Evolutionary conservation across 768 basidiomycete genomes (phyloP), one percentile per base, ranked within the genome.

Genomic region (Mycena vitilis): DNA sequence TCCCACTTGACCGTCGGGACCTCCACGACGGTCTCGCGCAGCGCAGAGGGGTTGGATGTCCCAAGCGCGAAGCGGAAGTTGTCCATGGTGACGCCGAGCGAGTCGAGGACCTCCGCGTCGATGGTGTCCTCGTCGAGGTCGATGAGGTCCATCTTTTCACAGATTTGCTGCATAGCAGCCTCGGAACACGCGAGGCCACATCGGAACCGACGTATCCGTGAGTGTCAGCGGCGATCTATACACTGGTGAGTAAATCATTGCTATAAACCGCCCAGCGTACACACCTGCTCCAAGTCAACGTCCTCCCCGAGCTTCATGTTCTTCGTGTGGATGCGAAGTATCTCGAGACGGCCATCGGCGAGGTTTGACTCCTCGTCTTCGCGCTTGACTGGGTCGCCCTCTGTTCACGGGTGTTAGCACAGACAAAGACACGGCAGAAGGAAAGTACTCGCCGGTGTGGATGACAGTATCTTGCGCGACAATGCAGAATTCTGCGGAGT

Each of bases 141-240:
- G 71, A 97, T 95, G 73, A 95, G 83, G 73, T 98, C 96, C 97
- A 99, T 99, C 89, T 99, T 99, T 84, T 99, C 98, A 79, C 98
- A 94, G 71, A 99, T 99, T 79, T 99, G 98, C 84, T 99, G 98
- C 98, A 99, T 99, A 53, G 98, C 98, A 63, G 98, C 98, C 79
- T 99, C 98, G 2, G 98, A 99, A 80, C 98, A 99, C 58, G 87
- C 13, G 98, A 94, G 30, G 98, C 98, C 65, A 99, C 78, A 86
- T 99, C 98, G 44, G 98, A 98, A 78, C 98, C 98, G 74, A 99
- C 98, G 76, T 99, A 99, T 81, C 98, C 98, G 79, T 99, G 98
- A 8, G 98, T 99, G 79, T 99, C 98, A 59, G 84, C 98, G 95
- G 96, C 96, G 58, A 77, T 99, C 93, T 97, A 79, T 3, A 16